A percentile compares a stretch with the other conserved stretches of the same genome.
These are phyloP conservation scores for Amanita inopinata DNA, from an alignment of 768 basidiomycete genomes.

Conservation along the genomic window DNA sequence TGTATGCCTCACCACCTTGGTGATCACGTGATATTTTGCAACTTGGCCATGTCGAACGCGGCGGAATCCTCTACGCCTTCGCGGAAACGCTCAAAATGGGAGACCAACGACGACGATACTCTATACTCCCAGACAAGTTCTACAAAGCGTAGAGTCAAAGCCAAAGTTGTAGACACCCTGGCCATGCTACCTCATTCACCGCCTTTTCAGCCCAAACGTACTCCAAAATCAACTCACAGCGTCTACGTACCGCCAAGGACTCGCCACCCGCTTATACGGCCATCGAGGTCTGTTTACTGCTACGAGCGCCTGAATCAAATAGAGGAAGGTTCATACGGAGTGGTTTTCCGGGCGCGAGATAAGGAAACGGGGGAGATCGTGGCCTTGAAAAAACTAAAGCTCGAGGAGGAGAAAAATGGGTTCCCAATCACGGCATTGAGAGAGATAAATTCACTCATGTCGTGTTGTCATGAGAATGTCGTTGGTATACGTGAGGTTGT, in stretches of 20 bases:
- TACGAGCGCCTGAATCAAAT: conserved; percentile 96
- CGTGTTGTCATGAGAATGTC: conserved; percentile 90
- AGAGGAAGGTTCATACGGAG: conserved; percentile 96
- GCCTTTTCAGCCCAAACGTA: conserved; percentile 3
- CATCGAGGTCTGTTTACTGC: conserved; percentile 88
- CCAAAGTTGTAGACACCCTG: conserved; percentile 23
- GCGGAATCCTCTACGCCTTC: conserved; percentile 45
- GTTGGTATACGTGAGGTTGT: conserved; percentile 97
- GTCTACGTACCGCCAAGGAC: conserved; percentile 68
- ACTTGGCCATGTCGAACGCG: conserved; percentile 19
- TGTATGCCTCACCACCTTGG: too few species aligned
- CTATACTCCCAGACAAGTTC: conserved; percentile 20
- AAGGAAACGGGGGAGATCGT: conserved; percentile 94
- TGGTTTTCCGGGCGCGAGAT: conserved; percentile 94
- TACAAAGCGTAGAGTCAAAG: conserved; percentile 47
- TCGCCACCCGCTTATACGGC: conserved; percentile 65
- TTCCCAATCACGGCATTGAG: conserved; percentile 96
- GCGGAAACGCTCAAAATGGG: conserved; percentile 75
- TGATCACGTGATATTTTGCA: not conserved
- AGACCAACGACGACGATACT: conserved; percentile 32
- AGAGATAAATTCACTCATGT: conserved; percentile 95
- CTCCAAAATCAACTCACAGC: conserved; percentile 36
- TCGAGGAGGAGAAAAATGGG: conserved; percentile 97
- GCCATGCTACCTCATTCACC: conserved; percentile 12
- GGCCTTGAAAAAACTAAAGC: conserved; percentile 94